Conservation (phyloP, 257 asterid species). For the Eustoma russellianum region DNA sequence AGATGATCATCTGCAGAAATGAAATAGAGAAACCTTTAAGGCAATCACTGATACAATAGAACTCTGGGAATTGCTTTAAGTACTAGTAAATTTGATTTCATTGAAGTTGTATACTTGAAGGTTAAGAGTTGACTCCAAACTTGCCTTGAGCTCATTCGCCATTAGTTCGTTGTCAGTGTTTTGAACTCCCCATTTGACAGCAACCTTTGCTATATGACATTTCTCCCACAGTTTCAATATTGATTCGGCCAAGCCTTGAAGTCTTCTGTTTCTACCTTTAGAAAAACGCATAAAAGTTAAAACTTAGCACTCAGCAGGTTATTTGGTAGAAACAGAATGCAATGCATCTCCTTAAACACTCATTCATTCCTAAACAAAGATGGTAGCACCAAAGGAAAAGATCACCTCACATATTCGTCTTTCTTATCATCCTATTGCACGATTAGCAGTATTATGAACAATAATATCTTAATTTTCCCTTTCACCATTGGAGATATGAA, state of each 20-base stretch:
- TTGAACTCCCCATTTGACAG: conserved; percentile 83
- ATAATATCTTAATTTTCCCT: too few species aligned
- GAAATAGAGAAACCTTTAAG: not conserved
- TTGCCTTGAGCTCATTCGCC: conserved; percentile 91
- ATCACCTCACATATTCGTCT: too few species aligned
- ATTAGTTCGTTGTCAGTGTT: conserved; percentile 83
- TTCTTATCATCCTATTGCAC: too few species aligned
- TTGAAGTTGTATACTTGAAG: not conserved
- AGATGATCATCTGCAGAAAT: conserved; percentile 14
- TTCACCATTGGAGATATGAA: too few species aligned
- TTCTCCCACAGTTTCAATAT: conserved; percentile 83
- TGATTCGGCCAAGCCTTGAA: conserved; percentile 87
- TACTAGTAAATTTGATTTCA: not conserved
- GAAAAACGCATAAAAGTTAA: conserved; percentile 6
- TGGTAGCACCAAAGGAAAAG: too few species aligned
- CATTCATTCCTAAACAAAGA: too few species aligned
- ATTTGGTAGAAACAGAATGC: too few species aligned
- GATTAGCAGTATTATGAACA: too few species aligned
- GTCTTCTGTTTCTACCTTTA: conserved; percentile 82
- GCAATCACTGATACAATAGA: too few species aligned
- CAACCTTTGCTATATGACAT: conserved; percentile 90
- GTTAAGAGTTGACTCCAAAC: conserved; percentile 18
- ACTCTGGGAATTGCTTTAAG: too few species aligned
- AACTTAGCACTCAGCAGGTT: not conserved
- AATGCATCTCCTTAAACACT: too few species aligned